Percentiles rank a stretch among this genome's conserved stretches.
phyloP scores from a whole-genome alignment of 352 stramenopile genomes.

The Discostella stelligera region DNA sequence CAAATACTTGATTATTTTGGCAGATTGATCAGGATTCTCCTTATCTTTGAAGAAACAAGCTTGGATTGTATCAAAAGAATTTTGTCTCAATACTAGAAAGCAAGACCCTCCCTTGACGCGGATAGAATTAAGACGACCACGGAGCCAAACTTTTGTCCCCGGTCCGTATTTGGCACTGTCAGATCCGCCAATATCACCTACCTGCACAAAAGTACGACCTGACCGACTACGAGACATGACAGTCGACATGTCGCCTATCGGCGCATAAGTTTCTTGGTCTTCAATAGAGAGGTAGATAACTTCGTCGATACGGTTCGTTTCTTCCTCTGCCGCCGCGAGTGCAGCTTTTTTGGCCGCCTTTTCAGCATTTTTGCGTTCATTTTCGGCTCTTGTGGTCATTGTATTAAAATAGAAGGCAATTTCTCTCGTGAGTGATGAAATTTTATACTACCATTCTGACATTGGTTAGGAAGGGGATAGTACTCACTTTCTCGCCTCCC shows the following conservation, averaged over 20 bases:
- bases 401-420: background rate
- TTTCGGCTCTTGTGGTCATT: constrained; percentile 56
- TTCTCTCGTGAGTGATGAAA: constrained; percentile 5
- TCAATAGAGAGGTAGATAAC: constrained; percentile 67
- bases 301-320: constrained; percentile 59
- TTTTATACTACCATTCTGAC: background rate
- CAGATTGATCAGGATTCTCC: constrained; percentile 87
- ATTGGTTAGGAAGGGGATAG: background rate
- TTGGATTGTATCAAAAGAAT: constrained; percentile 94
- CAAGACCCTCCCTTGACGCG: constrained; percentile 83
- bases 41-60: constrained; percentile 85
- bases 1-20: constrained; percentile 97
- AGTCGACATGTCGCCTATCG: constrained; percentile 65
- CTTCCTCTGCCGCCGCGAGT: constrained; percentile 63
- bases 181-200: constrained; percentile 71
- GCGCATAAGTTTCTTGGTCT: constrained; percentile 76
- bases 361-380: constrained; percentile 81
- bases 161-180: constrained; percentile 85
- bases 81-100: constrained; percentile 96
- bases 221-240: constrained; percentile 72
- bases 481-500: constrained; percentile 73
- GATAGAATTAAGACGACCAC: constrained; percentile 92
- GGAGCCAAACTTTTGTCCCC: constrained; percentile 88
- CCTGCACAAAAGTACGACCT: constrained; percentile 61
- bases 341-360: constrained; percentile 84